Evolutionary conservation across 805 yeast genomes (phyloP), one percentile per base, ranked within the genome.

Genomic region (Blastobotrys parvus): DNA sequence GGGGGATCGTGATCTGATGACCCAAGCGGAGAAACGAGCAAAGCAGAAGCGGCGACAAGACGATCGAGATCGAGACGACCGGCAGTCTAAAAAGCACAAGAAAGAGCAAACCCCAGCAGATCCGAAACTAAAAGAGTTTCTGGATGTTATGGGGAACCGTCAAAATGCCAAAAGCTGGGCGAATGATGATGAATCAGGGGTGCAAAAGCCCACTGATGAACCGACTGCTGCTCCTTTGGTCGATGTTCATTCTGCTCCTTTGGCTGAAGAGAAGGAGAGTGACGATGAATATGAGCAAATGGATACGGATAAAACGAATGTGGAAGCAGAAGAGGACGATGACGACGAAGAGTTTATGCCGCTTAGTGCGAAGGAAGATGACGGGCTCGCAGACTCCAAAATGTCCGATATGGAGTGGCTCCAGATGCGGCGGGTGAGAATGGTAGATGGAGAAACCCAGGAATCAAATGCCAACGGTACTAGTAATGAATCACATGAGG

Each of bases 371-470:
- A 60, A 54, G 1, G 55, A 44, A 18, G 54, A 47, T 10, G 57
- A 46, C 7, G 52, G 38, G 45, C 53, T 44, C 20, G 52, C 39
- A 4, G 39, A 41, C 10, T 15, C 43, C 44, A 63, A 54, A 11
- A 70, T 83, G 11, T 72, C 88, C 11, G 95, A 89, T 65, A 63
- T 84, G 41, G 95, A 89, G 45, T 89, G 97, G 97, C 71, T 89
- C 47, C 78, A 79, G 55, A 74, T 72, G 52, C 78, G 84, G 60
- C 74, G 92, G 61, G 75, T 72, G 18, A 75, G 92, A 58, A 84
- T 89, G 45, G 72, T 65, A 49, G 86, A 78, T 33, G 61, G 64
- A 38, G 68, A 63, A 50, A 86, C 77, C 32, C 62, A 63, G 38
- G 68, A 62, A 19, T 47, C 35, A 7, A 49, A 46, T 8, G 48